Percentiles rank a stretch among this genome's conserved stretches.
These are phyloP conservation scores for Lipomyces oligophaga DNA, from an alignment of 805 yeast species.

Conservation along the genomic window DNA sequence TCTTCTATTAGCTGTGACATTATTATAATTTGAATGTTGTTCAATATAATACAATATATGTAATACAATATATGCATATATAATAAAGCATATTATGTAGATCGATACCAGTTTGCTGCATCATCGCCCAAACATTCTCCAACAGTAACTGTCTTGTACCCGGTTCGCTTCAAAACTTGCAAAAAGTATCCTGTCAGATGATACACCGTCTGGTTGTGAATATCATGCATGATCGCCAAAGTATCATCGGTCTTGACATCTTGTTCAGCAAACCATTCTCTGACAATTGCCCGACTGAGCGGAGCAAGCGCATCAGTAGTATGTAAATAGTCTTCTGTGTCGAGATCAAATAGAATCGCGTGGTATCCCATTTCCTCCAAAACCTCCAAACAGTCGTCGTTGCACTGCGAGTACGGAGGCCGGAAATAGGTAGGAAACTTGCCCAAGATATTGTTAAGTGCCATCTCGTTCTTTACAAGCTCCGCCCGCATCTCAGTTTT, in stretches of 20 bases:
- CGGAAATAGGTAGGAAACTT: conserved; percentile 20
- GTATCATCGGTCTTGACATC: conserved; percentile 2
- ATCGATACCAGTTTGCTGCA: conserved; percentile 19
- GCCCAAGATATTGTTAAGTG: conserved; percentile 17
- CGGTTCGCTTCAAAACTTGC: conserved; percentile 2
- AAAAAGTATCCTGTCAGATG: conserved; percentile 15
- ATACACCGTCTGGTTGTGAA: conserved; percentile 21
- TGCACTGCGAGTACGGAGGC: conserved; percentile 20
- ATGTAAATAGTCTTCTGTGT: conserved; percentile 21
- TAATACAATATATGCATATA: too few species aligned
- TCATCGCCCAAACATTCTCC: conserved; percentile 24
- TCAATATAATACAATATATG: too few species aligned
- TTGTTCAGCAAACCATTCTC: conserved; percentile 1
- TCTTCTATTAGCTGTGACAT: too few species aligned
- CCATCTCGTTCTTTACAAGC: conserved; percentile 21
- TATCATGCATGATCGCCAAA: conserved; percentile 16
- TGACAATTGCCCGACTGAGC: conserved; percentile 13
- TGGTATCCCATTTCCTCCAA: conserved; percentile 19
- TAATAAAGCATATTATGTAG: neutral
- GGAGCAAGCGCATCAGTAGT: conserved; percentile 4
- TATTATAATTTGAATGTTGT: too few species aligned
- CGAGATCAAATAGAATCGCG: conserved; percentile 19
- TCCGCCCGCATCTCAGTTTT: conserved; percentile 9
- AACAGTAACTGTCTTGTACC: conserved; percentile 21
- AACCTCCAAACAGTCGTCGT: conserved; percentile 8